phyloP scores from a whole-genome alignment of 2,329 filamentous ascomycete genomes.

The Cladosporium cucumerinum region DNA sequence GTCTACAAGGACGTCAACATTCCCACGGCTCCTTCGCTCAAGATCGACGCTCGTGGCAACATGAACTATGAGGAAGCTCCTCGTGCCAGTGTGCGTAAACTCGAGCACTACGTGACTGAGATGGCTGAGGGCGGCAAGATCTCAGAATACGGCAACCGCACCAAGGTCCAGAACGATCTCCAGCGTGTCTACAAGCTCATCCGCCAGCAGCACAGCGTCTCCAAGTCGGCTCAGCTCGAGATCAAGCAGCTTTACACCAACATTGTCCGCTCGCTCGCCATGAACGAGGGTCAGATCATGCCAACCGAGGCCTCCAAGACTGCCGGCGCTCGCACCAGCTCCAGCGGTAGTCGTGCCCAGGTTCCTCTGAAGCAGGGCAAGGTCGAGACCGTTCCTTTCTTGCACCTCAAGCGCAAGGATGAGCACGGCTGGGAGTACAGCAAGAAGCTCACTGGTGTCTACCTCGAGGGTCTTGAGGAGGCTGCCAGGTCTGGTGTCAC shows the following conservation, averaged over 20 bases:
- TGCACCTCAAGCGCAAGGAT: conserved; percentile 92
- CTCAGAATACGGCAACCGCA: conserved; percentile 95
- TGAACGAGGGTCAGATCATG: conserved; percentile 98
- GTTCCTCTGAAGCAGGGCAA: conserved; percentile 71
- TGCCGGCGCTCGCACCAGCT: conserved; percentile 59
- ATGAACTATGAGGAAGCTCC: conserved; percentile 87
- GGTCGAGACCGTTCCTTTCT: conserved; percentile 94
- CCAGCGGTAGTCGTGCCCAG: conserved; percentile 50
- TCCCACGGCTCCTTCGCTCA: conserved; percentile 87
- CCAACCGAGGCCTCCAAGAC: conserved; percentile 76
- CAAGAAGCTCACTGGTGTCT: conserved; percentile 93
- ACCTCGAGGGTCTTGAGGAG: conserved; percentile 86
- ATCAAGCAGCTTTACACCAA: conserved; percentile 95
- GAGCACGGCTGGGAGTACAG: conserved; percentile 98
- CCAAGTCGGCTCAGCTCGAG: conserved; percentile 91
- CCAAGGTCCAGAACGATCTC: conserved; percentile 95
- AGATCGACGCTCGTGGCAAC: conserved; percentile 87
- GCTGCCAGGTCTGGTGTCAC: conserved; percentile 83
- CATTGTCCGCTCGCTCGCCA: conserved; percentile 86
- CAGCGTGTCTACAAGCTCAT: conserved; percentile 97
- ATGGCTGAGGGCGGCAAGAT: conserved; percentile 99
- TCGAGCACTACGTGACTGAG: conserved; percentile 96
- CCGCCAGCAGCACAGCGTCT: conserved; percentile 95
- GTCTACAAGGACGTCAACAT: conserved; percentile 95
- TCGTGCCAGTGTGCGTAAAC: conserved; percentile 84